Conservation (phyloP, 176 grass and related monocot genomes). For the Oryza meyeriana region DNA sequence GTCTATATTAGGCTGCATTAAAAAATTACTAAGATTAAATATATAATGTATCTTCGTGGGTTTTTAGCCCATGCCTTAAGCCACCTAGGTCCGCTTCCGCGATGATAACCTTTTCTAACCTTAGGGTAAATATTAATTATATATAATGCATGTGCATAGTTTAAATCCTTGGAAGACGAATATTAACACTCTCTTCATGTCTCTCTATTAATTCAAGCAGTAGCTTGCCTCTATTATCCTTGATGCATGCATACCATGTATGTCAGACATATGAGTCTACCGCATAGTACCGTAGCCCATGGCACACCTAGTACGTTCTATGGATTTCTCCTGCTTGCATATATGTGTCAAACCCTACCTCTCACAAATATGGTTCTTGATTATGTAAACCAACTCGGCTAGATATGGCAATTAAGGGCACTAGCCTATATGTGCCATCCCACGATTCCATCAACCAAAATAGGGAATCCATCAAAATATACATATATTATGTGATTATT, state of each 20-base stretch:
- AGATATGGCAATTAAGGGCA: no score
- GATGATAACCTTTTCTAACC: no score
- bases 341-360: not conserved
- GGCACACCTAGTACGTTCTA: not conserved
- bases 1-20: no score
- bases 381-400: no score
- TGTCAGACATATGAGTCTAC: no score
- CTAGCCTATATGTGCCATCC: not conserved
- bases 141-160: not conserved
- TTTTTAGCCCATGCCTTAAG: not conserved
- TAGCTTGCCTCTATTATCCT: not conserved
- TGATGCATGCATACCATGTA: not conserved
- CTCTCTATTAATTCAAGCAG: not conserved
- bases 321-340: not conserved
- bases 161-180: not conserved
- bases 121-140: no score
- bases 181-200: not conserved
- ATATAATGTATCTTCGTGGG: no score
- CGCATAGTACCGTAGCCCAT: not conserved
- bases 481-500: not conserved
- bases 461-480: not conserved
- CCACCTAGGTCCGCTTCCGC: not conserved
- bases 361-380: not conserved
- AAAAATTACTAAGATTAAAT: no score
- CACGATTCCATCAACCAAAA: not conserved